phyloP scores from a whole-genome alignment of 495 filamentous ascomycete genomes.

The Podospora conica region DNA sequence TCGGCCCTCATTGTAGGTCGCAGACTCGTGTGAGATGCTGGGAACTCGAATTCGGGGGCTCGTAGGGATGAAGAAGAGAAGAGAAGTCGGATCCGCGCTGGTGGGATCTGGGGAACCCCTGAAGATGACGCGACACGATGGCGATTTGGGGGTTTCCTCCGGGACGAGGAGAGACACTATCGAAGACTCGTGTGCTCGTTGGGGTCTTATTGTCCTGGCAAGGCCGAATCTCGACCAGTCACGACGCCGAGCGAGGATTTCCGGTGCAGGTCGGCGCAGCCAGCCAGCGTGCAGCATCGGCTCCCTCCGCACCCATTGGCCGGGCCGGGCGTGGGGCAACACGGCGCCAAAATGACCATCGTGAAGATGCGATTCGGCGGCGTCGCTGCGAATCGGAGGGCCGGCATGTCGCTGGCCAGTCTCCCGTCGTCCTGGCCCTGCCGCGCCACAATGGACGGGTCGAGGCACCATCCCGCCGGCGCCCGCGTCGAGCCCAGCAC shows the following conservation, averaged over 20 bases:
- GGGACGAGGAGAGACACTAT: constrained; percentile 2
- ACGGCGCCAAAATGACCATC: constrained; percentile 7
- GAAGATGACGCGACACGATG: neutral
- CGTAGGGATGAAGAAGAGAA: neutral
- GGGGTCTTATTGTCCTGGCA: neutral
- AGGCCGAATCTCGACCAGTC: neutral
- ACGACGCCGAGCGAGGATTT: neutral
- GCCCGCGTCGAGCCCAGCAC: neutral
- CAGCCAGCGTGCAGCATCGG: constrained; percentile 12
- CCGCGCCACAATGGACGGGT: neutral
- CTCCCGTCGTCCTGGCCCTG: neutral
- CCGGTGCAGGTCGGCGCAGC: constrained; percentile 9
- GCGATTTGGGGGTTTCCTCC: neutral
- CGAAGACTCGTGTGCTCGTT: constrained; percentile 2
- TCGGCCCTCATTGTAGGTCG: neutral
- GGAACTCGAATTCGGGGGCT: neutral
- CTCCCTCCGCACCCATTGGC: constrained; percentile 17
- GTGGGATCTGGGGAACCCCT: neutral
- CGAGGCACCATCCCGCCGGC: neutral
- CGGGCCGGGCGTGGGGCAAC: constrained; percentile 11
- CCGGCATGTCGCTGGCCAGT: neutral
- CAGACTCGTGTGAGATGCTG: neutral
- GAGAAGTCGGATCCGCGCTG: neutral
- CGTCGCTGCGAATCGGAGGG: neutral
- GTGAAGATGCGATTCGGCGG: neutral